Evolutionary conservation across 129 eudicot species (phyloP), one percentile per base, ranked within the genome.

Genomic region (Artemisia annua): DNA sequence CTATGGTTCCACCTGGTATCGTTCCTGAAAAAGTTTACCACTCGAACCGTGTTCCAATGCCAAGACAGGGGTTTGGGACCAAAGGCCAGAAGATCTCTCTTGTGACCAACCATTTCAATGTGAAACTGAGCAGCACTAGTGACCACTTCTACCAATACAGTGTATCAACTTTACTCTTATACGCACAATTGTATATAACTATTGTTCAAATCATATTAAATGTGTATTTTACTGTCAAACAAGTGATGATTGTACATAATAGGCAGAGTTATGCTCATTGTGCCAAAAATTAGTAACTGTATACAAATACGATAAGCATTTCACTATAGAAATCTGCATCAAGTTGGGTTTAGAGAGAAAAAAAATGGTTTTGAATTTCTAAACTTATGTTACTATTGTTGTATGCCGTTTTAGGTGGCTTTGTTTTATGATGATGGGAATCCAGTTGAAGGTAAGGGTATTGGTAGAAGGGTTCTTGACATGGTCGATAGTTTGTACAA

Each of bases 141-240:
- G 88, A 82, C 17, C 22, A 80, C 64, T 88, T 85, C 74, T 85
- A 61, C 63, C 90, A 88, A 16, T 85, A 88, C 55, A 75, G 84
- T 72, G 89, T 87, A 74, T 69, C 43, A 10, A 66, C 73, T 13
- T 59, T 63, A 63, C 13, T 35, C 28, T 7, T 16, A 19, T 57
- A 17, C 10, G 9, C 28, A 59, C 28, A 18, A 59, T 24, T 24
- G 7, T 19, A 59, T 24, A 10, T 24, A 12, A 24, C 14, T 3
- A 59, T 26, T 24, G 64, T 3, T 17, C 26, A 59, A 20, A 20
- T 68, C 48, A 16, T 24, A 28, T 9, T 49, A 13, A 0, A 20
- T 5, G 14, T n/a, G 13, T 22, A 5, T 48, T 52, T 13, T 15
- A 14, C 15, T 14, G 69, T 63, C 69, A 63, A 63, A n/a, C 35